Conservation (phyloP, 441 rosid genomes). For the Erodium trifolium region DNA sequence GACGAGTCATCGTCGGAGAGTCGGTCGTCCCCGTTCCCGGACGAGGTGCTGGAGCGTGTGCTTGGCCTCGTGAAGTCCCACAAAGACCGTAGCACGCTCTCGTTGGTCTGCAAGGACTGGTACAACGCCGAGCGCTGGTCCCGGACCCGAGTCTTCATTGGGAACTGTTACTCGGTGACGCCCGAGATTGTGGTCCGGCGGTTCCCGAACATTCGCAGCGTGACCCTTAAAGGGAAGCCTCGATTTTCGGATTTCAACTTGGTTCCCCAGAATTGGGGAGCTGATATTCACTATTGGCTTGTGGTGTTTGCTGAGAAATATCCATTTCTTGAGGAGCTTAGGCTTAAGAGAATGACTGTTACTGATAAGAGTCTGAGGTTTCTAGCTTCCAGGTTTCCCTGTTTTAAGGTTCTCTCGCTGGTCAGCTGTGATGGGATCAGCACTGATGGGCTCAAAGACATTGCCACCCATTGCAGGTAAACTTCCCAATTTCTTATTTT, state of each 20-base stretch:
- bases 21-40: constrained; percentile 30
- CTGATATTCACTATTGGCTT: constrained; percentile 52
- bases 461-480: too few relatives aligned
- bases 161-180: constrained; percentile 61
- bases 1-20: constrained; percentile 7
- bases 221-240: constrained; percentile 58
- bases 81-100: constrained; percentile 53
- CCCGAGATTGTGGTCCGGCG: constrained; percentile 47
- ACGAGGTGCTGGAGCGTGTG: constrained; percentile 57
- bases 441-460: constrained; percentile 43
- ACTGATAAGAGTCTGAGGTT: constrained; percentile 52
- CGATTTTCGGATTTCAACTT: constrained; percentile 58
- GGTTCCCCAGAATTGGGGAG: constrained; percentile 64
- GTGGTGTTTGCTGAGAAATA: constrained; percentile 41
- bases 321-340: constrained; percentile 50
- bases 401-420: constrained; percentile 47
- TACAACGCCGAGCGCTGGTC: constrained; percentile 62
- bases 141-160: constrained; percentile 47
- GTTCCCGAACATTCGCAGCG: constrained; percentile 46
- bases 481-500: too few relatives aligned
- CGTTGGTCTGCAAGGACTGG: constrained; percentile 59
- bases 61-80: constrained; percentile 34
- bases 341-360: constrained; percentile 62
- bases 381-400: constrained; percentile 37
- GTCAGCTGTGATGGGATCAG: constrained; percentile 62